Conservation (phyloP, 768 basidiomycete species). For the Hericium alpestre region DNA sequence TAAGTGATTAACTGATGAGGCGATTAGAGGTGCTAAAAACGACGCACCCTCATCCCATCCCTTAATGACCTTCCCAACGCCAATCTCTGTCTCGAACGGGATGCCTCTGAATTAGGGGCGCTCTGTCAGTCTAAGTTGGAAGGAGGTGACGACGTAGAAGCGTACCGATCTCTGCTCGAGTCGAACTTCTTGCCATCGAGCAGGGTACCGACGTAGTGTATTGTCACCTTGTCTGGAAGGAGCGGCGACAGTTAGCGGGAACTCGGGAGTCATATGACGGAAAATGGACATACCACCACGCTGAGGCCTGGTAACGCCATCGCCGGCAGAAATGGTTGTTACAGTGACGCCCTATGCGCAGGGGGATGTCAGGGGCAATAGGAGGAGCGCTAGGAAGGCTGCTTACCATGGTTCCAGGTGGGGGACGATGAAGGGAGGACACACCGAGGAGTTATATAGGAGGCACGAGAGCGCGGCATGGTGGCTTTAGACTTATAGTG, state of each 20-base stretch:
- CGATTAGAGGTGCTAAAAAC: neutral
- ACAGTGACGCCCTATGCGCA: constrained; percentile 57
- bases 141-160: constrained; percentile 8
- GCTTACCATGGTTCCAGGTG: constrained; percentile 9
- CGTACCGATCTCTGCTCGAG: constrained; percentile 67
- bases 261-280: neutral
- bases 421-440: constrained; percentile 2
- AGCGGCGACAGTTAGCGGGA: constrained; percentile 1
- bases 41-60: constrained; percentile 82
- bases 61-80: constrained; percentile 73
- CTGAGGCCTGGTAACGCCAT: constrained; percentile 56
- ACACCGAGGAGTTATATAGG: constrained; percentile 12
- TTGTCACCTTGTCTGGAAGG: constrained; percentile 49
- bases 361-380: constrained; percentile 1
- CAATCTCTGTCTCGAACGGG: constrained; percentile 65
- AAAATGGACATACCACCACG: constrained; percentile 43
- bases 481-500: constrained; percentile 4
- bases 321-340: constrained; percentile 46
- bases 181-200: constrained; percentile 57
- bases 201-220: constrained; percentile 76
- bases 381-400: neutral
- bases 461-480: constrained; percentile 8
- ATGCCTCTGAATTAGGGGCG: constrained; percentile 27
- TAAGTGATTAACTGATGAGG: constrained; percentile 7
- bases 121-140: neutral